phyloP scores from a whole-genome alignment of 306 rosid species.

The Sindora glabra region DNA sequence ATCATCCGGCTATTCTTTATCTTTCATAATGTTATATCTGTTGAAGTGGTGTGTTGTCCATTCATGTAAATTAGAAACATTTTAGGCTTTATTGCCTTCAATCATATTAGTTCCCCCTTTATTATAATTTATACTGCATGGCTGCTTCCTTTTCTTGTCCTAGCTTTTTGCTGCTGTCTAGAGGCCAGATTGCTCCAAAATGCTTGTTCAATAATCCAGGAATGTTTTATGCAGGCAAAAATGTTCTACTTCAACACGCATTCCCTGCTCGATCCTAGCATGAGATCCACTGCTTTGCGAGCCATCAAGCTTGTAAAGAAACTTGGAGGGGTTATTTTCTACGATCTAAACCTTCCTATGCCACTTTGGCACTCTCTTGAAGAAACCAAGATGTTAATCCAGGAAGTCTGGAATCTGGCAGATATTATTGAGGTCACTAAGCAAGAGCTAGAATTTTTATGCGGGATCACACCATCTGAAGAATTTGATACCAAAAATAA shows the following conservation, averaged over 20 bases:
- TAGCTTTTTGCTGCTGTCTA: conserved; percentile 2
- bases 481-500: conserved; percentile 85
- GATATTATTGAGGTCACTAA: conserved; percentile 90
- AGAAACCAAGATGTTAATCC: conserved; percentile 63
- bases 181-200: background rate
- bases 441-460: conserved; percentile 91
- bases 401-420: conserved; percentile 76
- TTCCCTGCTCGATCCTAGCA: conserved; percentile 76
- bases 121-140: conserved; percentile 3
- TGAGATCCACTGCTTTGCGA: conserved; percentile 76
- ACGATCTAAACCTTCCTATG: conserved; percentile 82
- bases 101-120: background rate
- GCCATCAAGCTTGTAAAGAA: conserved; percentile 72
- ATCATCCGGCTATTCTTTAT: background rate
- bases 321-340: conserved; percentile 76
- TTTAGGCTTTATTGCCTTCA: too few relatives aligned
- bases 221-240: conserved; percentile 66
- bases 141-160: background rate
- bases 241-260: conserved; percentile 88
- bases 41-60: conserved; percentile 6
- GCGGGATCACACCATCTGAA: conserved; percentile 70
- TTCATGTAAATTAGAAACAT: too few relatives aligned
- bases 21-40: background rate
- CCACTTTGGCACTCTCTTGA: conserved; percentile 82
- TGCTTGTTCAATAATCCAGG: conserved; percentile 1